Evolutionary conservation across 768 basidiomycete species (phyloP), one percentile per base, ranked within the genome.

Genomic region (Albatrellus ellisii): DNA sequence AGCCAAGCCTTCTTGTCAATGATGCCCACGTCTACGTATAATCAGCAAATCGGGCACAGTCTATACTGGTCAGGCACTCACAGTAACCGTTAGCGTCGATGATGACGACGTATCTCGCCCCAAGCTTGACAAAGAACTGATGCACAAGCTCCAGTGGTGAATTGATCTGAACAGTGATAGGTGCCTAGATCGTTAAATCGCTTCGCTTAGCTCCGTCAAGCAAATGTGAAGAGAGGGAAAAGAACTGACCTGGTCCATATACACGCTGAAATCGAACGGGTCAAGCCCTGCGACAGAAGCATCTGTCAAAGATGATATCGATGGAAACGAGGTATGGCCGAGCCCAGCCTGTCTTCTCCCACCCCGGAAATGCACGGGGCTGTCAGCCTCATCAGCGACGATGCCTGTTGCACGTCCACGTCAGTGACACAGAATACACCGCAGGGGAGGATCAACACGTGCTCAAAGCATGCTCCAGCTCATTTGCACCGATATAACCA

Each of bases 1-100:
- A 98, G 72, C 90, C 91, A 99, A 0, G 73, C 75, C 62, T 94
- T 92, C 69, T 97, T 97, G 58, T 90, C 82, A 42, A 99, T 84
- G 8, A 92, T 69, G 6, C 95, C 95, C 53, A 84, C 77, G 54
- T 91, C 87, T 89, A 53, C 12, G 39, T 10, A 41, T 24, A 20
- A 42, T 25, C 4, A 47, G 25, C 11, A 31, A 9, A 29, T 4
- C 21, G 31, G 21, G 24, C 22, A 17, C 36, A 24, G 38, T 10
- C 3, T 14, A 38, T 6, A 7, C 18, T 3, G 31, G 14, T 14
- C 37, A 15, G 20, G 6, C 21, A 59, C 79, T 55, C 55, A 89
- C 87, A 98, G 34, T 77, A 61, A 5, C 92, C 92, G 39, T 88
- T 77, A 2, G 72, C 62, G 56, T 95, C 86, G 1, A 75, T 80